phyloP scores from a whole-genome alignment of 2,329 filamentous ascomycete genomes.

The Parasarocladium wereldwijsianum region DNA sequence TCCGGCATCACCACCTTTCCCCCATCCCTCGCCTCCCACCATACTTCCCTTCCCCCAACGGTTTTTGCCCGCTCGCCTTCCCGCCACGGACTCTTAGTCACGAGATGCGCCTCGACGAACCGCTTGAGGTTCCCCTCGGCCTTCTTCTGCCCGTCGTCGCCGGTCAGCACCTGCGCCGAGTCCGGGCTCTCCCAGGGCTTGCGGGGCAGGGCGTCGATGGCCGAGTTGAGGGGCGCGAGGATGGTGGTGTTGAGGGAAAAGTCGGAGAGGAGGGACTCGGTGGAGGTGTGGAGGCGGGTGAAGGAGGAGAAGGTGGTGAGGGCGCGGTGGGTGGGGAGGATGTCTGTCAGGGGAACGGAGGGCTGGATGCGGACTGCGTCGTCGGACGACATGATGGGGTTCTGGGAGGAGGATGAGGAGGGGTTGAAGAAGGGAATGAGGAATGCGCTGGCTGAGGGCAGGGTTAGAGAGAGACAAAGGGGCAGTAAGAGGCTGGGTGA shows the following conservation, averaged over 20 bases:
- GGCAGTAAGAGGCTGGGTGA: conserved; percentile 2
- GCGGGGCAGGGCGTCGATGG: conserved; percentile 59
- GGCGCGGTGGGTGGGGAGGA: conserved; percentile 62
- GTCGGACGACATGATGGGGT: conserved; percentile 12
- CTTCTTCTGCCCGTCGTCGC: conserved; percentile 57
- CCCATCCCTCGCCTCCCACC: conserved; percentile 56
- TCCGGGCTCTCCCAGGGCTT: conserved; percentile 76
- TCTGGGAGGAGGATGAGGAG: conserved; percentile 5
- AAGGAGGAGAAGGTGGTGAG: conserved; percentile 79
- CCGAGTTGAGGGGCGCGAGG: conserved; percentile 74
- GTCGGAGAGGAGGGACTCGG: conserved; percentile 56
- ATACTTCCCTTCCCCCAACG: conserved; percentile 48
- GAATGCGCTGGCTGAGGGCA: conserved; percentile 4
- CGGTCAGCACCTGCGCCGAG: conserved; percentile 56
- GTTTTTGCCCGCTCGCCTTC: conserved; percentile 51
- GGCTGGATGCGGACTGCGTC: conserved; percentile 19
- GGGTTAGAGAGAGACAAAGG: conserved; percentile 2
- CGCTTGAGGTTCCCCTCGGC: conserved; percentile 61
- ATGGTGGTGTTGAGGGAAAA: conserved; percentile 60
- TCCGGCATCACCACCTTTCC: conserved; percentile 65
- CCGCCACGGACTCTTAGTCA: conserved; percentile 68
- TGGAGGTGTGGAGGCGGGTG: conserved; percentile 57
- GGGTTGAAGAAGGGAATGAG: conserved; percentile 8
- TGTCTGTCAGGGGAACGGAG: conserved; percentile 62
- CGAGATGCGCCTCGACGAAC: conserved; percentile 79